Evolutionary conservation across 2,329 filamentous ascomycete genomes (phyloP), one percentile per base, ranked within the genome.

Genomic region (Emergomyces orientalis): DNA sequence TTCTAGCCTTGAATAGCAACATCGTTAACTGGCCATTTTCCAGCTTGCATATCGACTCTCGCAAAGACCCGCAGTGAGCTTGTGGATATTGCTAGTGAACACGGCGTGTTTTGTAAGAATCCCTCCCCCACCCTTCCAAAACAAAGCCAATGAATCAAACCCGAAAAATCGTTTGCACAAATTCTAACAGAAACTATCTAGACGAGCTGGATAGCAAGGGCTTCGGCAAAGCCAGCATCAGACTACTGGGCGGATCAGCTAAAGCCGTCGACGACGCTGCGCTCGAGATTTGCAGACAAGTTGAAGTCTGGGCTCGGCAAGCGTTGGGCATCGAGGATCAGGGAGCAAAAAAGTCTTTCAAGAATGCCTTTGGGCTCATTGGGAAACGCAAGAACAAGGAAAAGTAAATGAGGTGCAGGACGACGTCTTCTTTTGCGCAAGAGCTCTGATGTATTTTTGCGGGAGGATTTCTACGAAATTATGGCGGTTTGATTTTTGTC

Each of bases 181-280:
- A 54, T 54, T 54, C 49, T 54, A 54, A 30, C 30, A 37, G 32
- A 55, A 9, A n/a, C 19, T n/a, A 55, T 43, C 22, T 39, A 58
- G 56, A 58, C 19, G 56, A 58, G 25, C 37, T 58, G 43, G 56
- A 58, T 27, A 30, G n/a, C 39, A 58, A 30, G 27, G 22, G 56
- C 8, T 58, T 45, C n/a, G 37, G 37, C 14, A 58, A 58, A 32
- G 56, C 22, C 39, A 30, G 8, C 22, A 30, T 58, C n/a, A 45
- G 27, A n/a, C 25, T 58, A n/a, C 11, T 43, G 32, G 56, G 56
- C 2, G 25, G 25, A 58, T 43, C 56, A 43, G 56, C 56, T 7
- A 22, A 58, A 32, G 27, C 34, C 22, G 39, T 58, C 14, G 39
- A 58, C 14, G 37, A 43, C 22, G 56, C 39, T 45, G 56, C 56